Evolutionary conservation across 805 yeast genomes (phyloP), one percentile per base, ranked within the genome.

Genomic region (Cyberlindnera petersonii): DNA sequence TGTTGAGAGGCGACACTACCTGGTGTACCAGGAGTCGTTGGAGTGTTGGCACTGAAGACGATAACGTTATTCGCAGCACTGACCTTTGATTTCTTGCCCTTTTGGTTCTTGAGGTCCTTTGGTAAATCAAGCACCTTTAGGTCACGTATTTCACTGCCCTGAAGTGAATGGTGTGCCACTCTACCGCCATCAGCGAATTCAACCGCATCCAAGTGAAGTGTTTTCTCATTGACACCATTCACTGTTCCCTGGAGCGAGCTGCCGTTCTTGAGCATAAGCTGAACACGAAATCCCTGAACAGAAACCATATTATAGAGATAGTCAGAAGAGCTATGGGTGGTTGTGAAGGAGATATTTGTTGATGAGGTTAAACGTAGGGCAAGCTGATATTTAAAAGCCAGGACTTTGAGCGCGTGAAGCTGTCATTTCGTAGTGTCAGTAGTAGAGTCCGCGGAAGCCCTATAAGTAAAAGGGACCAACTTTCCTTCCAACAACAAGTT

Each of bases 91-190:
- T 30, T 24, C 22, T 40, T 33, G 46, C 48, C 27, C 32, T 37
- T 45, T 39, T 31, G 40, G n/a, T 33, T 42, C 52, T 43, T 59
- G 47, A 58, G 47, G 3, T 47, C 52, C 17, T 46, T 46, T 2
- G 84, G 82, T n/a, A 79, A 55, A 33, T 69, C 78, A 6, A 72
- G 46, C 8, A 80, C 84, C 43, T 71, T 72, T 56, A 80, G 61
- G 51, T 79, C 84, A 5, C 65, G 56, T 31, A 80, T 75, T 11
- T 61, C 61, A 10, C 49, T 33, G 24, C 75, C 74, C 50, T 42
- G 53, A 58, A 45, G 59, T 41, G 35, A 55, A 53, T 30, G 35
- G 31, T 31, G 34, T 7, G 33, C 38, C 21, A 37, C 14, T 9
- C 19, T 52, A 40, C 35, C 48, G 32, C 72, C 76, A 37, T 69